phyloP scores from a whole-genome alignment of 2,329 filamentous ascomycete genomes.

The Alternaria sp. region DNA sequence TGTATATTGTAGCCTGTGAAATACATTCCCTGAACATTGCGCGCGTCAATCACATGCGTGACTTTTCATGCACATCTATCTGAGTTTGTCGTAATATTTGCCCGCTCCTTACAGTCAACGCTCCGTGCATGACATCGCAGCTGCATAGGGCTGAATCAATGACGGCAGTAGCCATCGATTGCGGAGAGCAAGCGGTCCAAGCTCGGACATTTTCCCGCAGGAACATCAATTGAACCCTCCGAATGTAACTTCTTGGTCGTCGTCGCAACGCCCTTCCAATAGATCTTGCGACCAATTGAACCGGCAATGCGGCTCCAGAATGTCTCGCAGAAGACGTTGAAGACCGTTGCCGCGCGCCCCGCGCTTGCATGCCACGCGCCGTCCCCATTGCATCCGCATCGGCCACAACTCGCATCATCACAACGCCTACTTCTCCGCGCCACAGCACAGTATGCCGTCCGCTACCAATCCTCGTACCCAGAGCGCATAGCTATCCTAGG shows the following conservation, averaged over 20 bases:
- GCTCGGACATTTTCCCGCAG: conserved; percentile 17
- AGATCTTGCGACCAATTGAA: conserved; percentile 22
- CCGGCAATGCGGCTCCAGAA: conserved; percentile 51
- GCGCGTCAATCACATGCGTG: background rate
- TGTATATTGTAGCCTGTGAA: conserved; percentile 5
- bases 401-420: conserved; percentile 28
- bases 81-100: background rate
- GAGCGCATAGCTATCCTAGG: conserved; percentile 60
- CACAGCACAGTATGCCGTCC: conserved; percentile 19
- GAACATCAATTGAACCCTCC: conserved; percentile 1
- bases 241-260: conserved; percentile 10
- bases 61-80: background rate
- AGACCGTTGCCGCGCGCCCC: conserved; percentile 30
- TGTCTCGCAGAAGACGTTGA: conserved; percentile 45
- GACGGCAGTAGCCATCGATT: conserved; percentile 13
- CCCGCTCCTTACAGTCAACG: background rate
- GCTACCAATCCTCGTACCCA: conserved; percentile 35
- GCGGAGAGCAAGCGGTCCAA: conserved; percentile 13
- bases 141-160: conserved; percentile 22
- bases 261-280: conserved; percentile 9
- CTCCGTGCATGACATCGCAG: conserved; percentile 6
- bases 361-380: conserved; percentile 28
- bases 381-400: conserved; percentile 4
- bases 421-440: conserved; percentile 11
- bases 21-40: background rate